Conservation (phyloP, 306 rosid species). For the Quercus dentata region DNA sequence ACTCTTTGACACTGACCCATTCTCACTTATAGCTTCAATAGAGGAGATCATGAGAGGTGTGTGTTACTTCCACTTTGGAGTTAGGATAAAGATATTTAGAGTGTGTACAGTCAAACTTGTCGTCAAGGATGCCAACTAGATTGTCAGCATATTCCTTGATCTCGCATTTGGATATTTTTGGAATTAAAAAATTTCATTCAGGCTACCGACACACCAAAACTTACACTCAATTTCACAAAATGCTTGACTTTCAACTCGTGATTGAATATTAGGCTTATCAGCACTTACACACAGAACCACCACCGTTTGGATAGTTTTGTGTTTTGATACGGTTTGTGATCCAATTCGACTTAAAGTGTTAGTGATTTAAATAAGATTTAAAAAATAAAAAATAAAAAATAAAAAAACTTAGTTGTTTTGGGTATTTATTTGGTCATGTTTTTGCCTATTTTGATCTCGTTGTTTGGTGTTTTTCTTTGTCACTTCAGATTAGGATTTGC, state of each 20-base stretch:
- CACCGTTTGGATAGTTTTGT: too few relatives aligned
- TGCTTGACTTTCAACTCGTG: rapidly evolving
- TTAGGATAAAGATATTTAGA: not conserved
- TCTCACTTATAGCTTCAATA: conserved; percentile 19
- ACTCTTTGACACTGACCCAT: not conserved
- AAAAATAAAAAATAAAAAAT: rapidly evolving
- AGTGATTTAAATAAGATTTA: too few relatives aligned
- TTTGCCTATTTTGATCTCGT: too few relatives aligned
- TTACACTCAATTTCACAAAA: too few relatives aligned
- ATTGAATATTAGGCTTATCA: too few relatives aligned
- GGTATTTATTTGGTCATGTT: too few relatives aligned
- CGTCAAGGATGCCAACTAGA: not conserved
- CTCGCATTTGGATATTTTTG: not conserved
- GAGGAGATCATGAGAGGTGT: not conserved
- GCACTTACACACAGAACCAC: too few relatives aligned
- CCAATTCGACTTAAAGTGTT: too few relatives aligned
- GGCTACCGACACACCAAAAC: rapidly evolving
- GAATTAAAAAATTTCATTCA: not conserved
- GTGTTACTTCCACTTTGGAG: not conserved
- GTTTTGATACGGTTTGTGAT: too few relatives aligned
- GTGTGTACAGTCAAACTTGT: not conserved
- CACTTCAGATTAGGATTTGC: too few relatives aligned
- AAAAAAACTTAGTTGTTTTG: too few relatives aligned
- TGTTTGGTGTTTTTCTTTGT: too few relatives aligned
- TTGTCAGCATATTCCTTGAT: not conserved